Conservation (phyloP, 495 filamentous ascomycete genomes). For the Penicillium diatomitis region DNA sequence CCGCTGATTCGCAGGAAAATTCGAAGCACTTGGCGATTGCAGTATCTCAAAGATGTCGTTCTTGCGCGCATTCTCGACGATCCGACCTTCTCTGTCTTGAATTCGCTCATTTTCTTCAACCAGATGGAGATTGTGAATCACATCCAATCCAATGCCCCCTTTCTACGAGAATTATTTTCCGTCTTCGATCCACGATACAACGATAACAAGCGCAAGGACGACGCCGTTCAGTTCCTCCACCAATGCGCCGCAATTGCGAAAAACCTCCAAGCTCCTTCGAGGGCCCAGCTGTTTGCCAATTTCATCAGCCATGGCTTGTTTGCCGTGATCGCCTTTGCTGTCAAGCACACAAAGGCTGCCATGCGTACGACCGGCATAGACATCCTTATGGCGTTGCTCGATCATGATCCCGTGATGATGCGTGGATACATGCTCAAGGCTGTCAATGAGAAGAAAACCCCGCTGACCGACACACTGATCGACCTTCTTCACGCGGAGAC, state of each 20-base stretch:
- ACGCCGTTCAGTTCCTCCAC: constrained; percentile 93
- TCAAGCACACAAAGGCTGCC: constrained; percentile 72
- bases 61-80: constrained; percentile 93
- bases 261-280: constrained; percentile 73
- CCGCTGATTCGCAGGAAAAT: constrained; percentile 78
- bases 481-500: constrained; percentile 84
- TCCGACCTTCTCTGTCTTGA: constrained; percentile 93
- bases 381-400: constrained; percentile 85
- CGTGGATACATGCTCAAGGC: constrained; percentile 85
- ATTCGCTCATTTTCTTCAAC: constrained; percentile 97
- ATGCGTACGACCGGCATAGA: constrained; percentile 91
- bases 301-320: constrained; percentile 85
- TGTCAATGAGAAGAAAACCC: constrained; percentile 74
- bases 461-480: constrained; percentile 88
- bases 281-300: constrained; percentile 75
- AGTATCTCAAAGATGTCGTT: constrained; percentile 98
- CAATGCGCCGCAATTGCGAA: constrained; percentile 94
- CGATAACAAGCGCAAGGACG: constrained; percentile 69
- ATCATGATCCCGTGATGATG: constrained; percentile 92
- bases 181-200: constrained; percentile 65
- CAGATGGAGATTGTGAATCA: constrained; percentile 96
- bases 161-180: constrained; percentile 80
- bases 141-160: constrained; percentile 66
- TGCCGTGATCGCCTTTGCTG: constrained; percentile 81
- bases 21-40: constrained; percentile 87